These are phyloP conservation scores for Phytopythium sindhum DNA, from an alignment of 352 stramenopile species.

Conservation along the genomic window DNA sequence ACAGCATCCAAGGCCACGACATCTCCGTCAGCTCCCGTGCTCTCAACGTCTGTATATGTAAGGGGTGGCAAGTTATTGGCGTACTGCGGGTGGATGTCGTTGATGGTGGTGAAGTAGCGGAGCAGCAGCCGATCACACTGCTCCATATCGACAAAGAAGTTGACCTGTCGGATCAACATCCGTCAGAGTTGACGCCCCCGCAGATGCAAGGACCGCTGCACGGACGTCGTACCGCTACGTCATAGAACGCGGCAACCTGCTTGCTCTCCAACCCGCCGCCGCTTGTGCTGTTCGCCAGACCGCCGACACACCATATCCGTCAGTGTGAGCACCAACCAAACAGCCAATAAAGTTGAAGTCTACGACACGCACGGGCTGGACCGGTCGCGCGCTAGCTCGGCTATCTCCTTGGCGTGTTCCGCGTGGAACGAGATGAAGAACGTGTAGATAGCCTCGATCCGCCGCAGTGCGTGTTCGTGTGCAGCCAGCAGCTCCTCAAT, in stretches of 20 bases:
- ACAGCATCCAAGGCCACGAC: neutral
- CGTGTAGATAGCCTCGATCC: slow-evolving; percentile 54
- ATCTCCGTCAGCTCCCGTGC: neutral
- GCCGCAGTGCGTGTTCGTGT: slow-evolving; percentile 59
- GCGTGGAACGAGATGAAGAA: slow-evolving; percentile 67
- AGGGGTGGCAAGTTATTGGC: slow-evolving; percentile 8
- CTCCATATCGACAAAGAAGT: slow-evolving; percentile 87
- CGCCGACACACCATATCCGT: neutral
- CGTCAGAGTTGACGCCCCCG: neutral
- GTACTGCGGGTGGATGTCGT: slow-evolving; percentile 77
- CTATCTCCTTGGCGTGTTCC: slow-evolving; percentile 28
- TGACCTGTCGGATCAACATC: slow-evolving; percentile 29
- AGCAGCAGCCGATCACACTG: slow-evolving; percentile 80
- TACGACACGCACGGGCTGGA: neutral
- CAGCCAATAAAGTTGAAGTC: neutral
- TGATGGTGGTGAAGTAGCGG: slow-evolving; percentile 80
- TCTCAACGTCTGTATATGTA: neutral
- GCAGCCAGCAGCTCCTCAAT: slow-evolving; percentile 63
- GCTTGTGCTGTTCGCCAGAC: slow-evolving; percentile 13
- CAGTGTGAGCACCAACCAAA: neutral
- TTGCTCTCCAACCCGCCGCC: slow-evolving; percentile 17
- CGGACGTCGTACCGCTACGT: slow-evolving; percentile 27
- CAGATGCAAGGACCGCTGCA: neutral
- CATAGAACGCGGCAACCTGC: slow-evolving; percentile 38
- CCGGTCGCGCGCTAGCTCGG: slow-evolving; percentile 20